Evolutionary conservation across 2,329 filamentous ascomycete species (phyloP).

Genomic region (Xylaria sp.): DNA sequence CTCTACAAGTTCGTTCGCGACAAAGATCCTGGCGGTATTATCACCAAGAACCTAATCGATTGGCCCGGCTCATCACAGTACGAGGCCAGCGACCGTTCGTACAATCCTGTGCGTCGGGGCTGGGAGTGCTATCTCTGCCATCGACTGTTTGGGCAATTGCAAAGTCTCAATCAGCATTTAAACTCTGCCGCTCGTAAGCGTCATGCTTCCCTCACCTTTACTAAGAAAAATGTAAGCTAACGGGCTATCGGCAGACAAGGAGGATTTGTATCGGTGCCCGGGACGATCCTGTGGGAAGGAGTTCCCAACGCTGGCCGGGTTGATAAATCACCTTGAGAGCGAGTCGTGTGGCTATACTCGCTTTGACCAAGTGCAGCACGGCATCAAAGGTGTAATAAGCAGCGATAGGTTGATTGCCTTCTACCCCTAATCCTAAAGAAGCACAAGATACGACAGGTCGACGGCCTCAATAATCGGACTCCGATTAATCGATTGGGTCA

Average conservation of each 20-base stretch:
- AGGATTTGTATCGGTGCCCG: slow-evolving; percentile 55
- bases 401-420: slow-evolving; percentile 9
- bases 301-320: slow-evolving; percentile 53
- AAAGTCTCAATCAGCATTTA: slow-evolving; percentile 62
- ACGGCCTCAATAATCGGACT: no score
- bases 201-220: not conserved
- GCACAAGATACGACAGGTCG: no score
- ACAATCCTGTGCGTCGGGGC: slow-evolving; percentile 12
- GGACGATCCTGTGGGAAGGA: slow-evolving; percentile 49
- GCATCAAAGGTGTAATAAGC: slow-evolving; percentile 17
- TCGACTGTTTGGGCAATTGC: slow-evolving; percentile 6
- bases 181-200: slow-evolving; percentile 62
- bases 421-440: not conserved
- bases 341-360: slow-evolving; percentile 54
- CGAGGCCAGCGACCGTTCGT: slow-evolving; percentile 29
- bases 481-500: no score
- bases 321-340: slow-evolving; percentile 58
- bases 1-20: slow-evolving; percentile 58
- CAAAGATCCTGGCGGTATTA: slow-evolving; percentile 58
- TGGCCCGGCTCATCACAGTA: slow-evolving; percentile 28
- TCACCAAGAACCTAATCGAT: slow-evolving; percentile 61
- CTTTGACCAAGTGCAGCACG: slow-evolving; percentile 47
- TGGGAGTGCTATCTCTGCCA: slow-evolving; percentile 41
- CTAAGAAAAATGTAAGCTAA: slow-evolving; percentile 7
- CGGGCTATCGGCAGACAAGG: slow-evolving; percentile 47